These are phyloP conservation scores for Boletellus ananas DNA, from an alignment of 768 basidiomycete species.

Conservation along the genomic window DNA sequence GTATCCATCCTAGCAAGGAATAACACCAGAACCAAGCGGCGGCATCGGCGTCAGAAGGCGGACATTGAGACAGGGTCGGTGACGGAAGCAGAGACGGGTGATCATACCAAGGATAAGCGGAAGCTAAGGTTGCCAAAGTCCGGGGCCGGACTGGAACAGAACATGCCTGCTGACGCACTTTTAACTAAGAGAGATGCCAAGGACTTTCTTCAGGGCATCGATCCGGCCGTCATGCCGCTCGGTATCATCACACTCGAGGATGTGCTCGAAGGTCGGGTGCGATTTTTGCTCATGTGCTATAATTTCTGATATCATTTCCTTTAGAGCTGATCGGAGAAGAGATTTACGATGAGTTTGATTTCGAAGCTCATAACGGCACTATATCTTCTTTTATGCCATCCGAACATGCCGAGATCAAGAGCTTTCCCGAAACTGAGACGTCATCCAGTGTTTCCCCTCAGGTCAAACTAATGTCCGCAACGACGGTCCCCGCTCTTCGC, in stretches of 20 bases:
- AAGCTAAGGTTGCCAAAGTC: slow-evolving; percentile 29
- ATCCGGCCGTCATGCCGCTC: slow-evolving; percentile 78
- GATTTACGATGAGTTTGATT: slow-evolving; percentile 89
- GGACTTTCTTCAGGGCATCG: slow-evolving; percentile 82
- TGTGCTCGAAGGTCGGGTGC: slow-evolving; percentile 70
- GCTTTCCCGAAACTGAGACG: slow-evolving; percentile 22
- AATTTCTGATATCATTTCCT: neutral
- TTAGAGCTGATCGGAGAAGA: slow-evolving; percentile 89
- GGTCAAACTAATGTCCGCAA: slow-evolving; percentile 5
- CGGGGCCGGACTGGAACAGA: slow-evolving; percentile 63
- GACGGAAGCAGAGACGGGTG: slow-evolving; percentile 14
- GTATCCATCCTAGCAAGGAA: slow-evolving; percentile 11
- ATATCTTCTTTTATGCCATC: slow-evolving; percentile 40
- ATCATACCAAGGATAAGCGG: slow-evolving; percentile 19
- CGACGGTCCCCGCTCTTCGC: slow-evolving; percentile 31
- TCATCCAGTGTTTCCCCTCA: slow-evolving; percentile 4
- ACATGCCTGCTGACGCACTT: slow-evolving; percentile 86
- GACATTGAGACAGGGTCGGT: slow-evolving; percentile 26
- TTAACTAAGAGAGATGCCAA: slow-evolving; percentile 69
- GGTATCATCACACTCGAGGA: slow-evolving; percentile 94
- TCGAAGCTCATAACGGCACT: slow-evolving; percentile 64
- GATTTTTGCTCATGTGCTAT: neutral
- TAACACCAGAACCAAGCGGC: slow-evolving; percentile 8
- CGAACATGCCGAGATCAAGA: slow-evolving; percentile 31
- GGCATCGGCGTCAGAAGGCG: slow-evolving; percentile 6